These are phyloP conservation scores for Quillaja saponaria DNA, from an alignment of 306 rosid genomes.

Conservation along the genomic window DNA sequence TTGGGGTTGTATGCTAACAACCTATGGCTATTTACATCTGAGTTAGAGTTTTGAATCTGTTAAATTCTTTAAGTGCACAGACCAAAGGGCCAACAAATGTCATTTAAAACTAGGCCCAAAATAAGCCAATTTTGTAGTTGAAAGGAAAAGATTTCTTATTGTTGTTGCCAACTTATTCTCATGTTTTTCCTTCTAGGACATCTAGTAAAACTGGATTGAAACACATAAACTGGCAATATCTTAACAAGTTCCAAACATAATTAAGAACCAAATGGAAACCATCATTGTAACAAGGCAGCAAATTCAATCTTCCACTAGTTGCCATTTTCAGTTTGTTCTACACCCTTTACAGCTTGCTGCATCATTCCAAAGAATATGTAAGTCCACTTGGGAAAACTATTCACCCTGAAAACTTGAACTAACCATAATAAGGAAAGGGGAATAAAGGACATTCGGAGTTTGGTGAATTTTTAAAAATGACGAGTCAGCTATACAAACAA, in stretches of 20 bases:
- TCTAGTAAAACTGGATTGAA: slow-evolving; percentile 11
- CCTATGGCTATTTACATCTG: too few relatives aligned
- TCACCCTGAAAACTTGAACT: not conserved
- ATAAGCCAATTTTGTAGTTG: too few relatives aligned
- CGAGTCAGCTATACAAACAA: too few relatives aligned
- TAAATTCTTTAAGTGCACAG: too few relatives aligned
- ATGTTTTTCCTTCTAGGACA: not conserved
- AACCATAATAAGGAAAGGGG: too few relatives aligned
- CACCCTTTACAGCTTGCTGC: slow-evolving; percentile 62
- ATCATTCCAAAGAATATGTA: slow-evolving; percentile 16
- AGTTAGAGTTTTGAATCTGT: too few relatives aligned
- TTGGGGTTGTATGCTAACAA: too few relatives aligned
- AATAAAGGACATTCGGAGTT: too few relatives aligned
- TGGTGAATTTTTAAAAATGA: too few relatives aligned
- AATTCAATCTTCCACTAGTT: slow-evolving; percentile 36
- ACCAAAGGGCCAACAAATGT: too few relatives aligned
- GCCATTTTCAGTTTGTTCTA: slow-evolving; percentile 51
- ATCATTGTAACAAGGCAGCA: not conserved
- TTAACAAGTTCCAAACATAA: not conserved
- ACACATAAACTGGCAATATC: not conserved
- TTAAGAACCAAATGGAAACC: slow-evolving; percentile 14
- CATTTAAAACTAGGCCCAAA: too few relatives aligned
- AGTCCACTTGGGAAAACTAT: slow-evolving; percentile 9
- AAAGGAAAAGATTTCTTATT: not conserved
- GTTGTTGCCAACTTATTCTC: not conserved